A percentile compares a stretch with the other conserved stretches of the same genome.
phyloP scores from a whole-genome alignment of 2,329 filamentous ascomycete species.

The Ceratocystis lukuohia region DNA sequence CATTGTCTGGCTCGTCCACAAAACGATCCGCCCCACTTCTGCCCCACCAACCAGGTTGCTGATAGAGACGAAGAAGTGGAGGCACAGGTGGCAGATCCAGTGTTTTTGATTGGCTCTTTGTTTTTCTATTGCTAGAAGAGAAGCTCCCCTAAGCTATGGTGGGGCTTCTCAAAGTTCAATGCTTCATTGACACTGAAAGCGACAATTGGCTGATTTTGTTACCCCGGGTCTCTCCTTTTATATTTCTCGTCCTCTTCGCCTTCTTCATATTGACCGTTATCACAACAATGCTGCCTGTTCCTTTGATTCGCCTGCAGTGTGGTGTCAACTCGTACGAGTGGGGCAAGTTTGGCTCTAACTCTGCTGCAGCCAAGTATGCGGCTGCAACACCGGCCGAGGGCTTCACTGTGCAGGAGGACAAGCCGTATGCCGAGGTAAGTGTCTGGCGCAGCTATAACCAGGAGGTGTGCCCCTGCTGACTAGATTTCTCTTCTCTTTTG shows the following conservation, averaged over 20 bases:
- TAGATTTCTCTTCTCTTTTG: not conserved
- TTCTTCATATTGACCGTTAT: constrained; percentile 1
- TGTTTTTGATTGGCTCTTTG: not conserved
- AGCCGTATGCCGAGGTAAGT: constrained; percentile 82
- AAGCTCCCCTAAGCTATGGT: constrained; percentile 5
- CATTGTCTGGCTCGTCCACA: not conserved
- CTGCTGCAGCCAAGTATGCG: constrained; percentile 79
- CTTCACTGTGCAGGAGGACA: constrained; percentile 68
- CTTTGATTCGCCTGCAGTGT: constrained; percentile 72
- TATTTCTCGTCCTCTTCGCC: not conserved
- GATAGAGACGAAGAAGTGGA: not conserved
- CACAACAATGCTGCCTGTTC: constrained; percentile 48
- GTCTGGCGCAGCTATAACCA: not conserved
- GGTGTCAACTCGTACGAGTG: constrained; percentile 98
- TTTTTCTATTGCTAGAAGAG: too few relatives aligned
- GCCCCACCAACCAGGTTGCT: not conserved
- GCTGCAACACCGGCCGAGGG: constrained; percentile 64
- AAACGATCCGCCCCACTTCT: not conserved
- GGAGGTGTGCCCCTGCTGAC: not conserved
- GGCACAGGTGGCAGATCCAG: not conserved
- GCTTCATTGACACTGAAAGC: not conserved
- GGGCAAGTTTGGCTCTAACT: constrained; percentile 83
- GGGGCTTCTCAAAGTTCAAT: not conserved
- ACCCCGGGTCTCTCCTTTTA: not conserved
- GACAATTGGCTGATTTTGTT: not conserved